These are phyloP conservation scores for Stagonosporopsis tanaceti DNA, from an alignment of 2,329 filamentous ascomycete species.

Conservation along the genomic window DNA sequence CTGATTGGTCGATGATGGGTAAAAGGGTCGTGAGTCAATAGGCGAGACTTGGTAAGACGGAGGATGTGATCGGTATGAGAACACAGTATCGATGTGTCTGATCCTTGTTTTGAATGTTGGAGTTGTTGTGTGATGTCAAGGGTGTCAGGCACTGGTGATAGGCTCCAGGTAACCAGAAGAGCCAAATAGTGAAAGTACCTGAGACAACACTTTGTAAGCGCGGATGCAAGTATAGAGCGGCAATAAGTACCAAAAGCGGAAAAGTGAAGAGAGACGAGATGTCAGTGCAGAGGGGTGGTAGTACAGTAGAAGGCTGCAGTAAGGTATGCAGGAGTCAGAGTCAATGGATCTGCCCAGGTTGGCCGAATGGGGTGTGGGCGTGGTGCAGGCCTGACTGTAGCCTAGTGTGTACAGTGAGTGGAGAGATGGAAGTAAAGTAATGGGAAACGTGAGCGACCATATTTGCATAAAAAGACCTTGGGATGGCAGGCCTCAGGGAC, in stretches of 20 bases:
- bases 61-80: slow-evolving; percentile 6
- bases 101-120: background rate
- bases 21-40: background rate
- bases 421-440: background rate
- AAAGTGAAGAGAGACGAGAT: slow-evolving; percentile 37
- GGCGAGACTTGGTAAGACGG: background rate
- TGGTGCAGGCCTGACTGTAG: slow-evolving; percentile 38
- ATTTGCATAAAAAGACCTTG: slow-evolving; percentile 20
- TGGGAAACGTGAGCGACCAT: slow-evolving; percentile 6
- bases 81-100: background rate
- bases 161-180: slow-evolving; percentile 21
- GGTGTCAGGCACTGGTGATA: slow-evolving; percentile 16
- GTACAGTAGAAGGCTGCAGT: slow-evolving; percentile 38
- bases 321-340: slow-evolving; percentile 31
- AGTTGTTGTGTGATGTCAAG: slow-evolving; percentile 12
- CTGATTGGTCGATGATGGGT: background rate
- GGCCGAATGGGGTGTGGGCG: slow-evolving; percentile 37
- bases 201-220: slow-evolving; percentile 38
- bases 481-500: slow-evolving; percentile 34
- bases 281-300: slow-evolving; percentile 32
- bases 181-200: slow-evolving; percentile 31
- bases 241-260: slow-evolving; percentile 22
- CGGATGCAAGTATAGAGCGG: slow-evolving; percentile 25
- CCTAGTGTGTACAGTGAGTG: slow-evolving; percentile 31
- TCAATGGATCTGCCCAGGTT: slow-evolving; percentile 34